Percentiles rank a stretch among this genome's conserved stretches.
Conservation (phyloP, 495 filamentous ascomycete genomes). For the Annulohypoxylon stygium region DNA sequence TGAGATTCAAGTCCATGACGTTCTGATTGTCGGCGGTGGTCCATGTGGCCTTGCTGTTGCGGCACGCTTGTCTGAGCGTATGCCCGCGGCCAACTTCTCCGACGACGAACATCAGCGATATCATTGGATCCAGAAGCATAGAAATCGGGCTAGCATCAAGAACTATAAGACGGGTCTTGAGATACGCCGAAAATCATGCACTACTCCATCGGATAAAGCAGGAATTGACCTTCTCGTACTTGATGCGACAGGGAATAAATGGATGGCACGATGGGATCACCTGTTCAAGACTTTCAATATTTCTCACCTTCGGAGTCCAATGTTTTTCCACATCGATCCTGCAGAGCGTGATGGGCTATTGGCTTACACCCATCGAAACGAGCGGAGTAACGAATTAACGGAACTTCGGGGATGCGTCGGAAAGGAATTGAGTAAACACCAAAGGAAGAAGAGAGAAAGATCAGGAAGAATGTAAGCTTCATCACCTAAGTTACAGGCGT, state of each 20-base stretch:
- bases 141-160: conserved; percentile 48
- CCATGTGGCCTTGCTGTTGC: conserved; percentile 73
- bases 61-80: conserved; percentile 69
- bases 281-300: conserved; percentile 70
- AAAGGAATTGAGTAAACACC: conserved; percentile 74
- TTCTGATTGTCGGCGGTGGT: conserved; percentile 73
- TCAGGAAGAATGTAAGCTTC: conserved; percentile 46
- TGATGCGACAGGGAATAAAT: conserved; percentile 64
- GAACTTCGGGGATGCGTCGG: conserved; percentile 73
- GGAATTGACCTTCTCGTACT: conserved; percentile 62
- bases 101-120: conserved; percentile 75
- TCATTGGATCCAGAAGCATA: conserved; percentile 72
- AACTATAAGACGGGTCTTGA: conserved; percentile 43
- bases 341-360: conserved; percentile 73
- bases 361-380: conserved; percentile 67
- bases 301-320: conserved; percentile 71
- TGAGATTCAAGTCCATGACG: conserved; percentile 61
- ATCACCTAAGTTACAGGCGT: not conserved
- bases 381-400: conserved; percentile 63
- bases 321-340: conserved; percentile 77
- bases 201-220: conserved; percentile 43
- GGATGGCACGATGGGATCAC: conserved; percentile 70
- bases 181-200: conserved; percentile 43
- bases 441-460: conserved; percentile 68
- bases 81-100: conserved; percentile 73